Evolutionary conservation across 495 filamentous ascomycete species (phyloP), one percentile per base, ranked within the genome.

Genomic region (Oidiodendron maius): DNA sequence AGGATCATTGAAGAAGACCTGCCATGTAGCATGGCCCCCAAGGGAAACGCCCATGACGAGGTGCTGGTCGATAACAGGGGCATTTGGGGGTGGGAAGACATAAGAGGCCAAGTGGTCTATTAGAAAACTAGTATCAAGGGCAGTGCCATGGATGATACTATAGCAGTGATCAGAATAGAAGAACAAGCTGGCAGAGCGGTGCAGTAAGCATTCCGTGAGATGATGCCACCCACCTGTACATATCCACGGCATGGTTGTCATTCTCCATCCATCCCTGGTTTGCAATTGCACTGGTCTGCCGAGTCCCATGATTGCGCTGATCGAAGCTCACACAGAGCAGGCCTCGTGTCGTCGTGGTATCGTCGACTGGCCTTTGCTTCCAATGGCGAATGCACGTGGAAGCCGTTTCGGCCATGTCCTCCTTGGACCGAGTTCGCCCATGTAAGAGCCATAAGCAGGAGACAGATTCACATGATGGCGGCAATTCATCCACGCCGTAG

Each of bases 1-100:
- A 23, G 85, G 79, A 20, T 96, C 90, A 30, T 82, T 77, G 35
- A 95, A 72, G 30, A 95, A 61, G 10, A 82, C 71, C 56, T 90
- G 82, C 85, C 91, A 98, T 0, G 85, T 84, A 17, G 86, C 82
- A 61, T 98, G 93, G 3, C 87, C 93, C 8, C 93, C 93, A 0
- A 97, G 71, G 4, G 86, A 91, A 12, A 96, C 72, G 0, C 93
- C 93, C 4, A 93, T 67, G 2, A 84, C 83, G 15, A 95, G 55
- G 57, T 96, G 78, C 23, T 82, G 75, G 25, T 78, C 73, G 45
- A 95, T 78, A n/a, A 46, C 56, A 32, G 64, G 67, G 60, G 41
- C 62, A 60, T 52, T 71, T 51, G 45, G 69, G 56, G 53, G 70
- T 51, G 45, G 79, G 67, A 90, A 90, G 12, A 91, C 69, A 55